These are phyloP conservation scores for Phaeomoniella chlamydospora DNA, from an alignment of 2,329 filamentous ascomycete species.

Conservation along the genomic window DNA sequence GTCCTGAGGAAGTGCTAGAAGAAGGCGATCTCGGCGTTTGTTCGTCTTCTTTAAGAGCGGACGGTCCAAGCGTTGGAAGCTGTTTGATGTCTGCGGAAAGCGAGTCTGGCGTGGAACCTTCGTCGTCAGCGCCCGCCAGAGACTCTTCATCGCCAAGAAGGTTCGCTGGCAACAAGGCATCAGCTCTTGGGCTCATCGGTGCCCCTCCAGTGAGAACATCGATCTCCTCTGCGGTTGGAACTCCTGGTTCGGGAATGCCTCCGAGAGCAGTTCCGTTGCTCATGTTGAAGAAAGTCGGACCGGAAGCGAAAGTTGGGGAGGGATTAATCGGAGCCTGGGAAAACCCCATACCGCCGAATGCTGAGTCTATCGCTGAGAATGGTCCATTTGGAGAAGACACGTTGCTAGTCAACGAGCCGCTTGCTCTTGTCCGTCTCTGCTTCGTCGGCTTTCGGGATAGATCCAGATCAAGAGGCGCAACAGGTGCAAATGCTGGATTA, in stretches of 20 bases:
- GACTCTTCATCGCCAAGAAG: conserved; percentile 39
- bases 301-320: conserved; percentile 36
- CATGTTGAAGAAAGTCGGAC: conserved; percentile 44
- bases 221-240: conserved; percentile 23
- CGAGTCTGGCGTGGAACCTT: conserved; percentile 8
- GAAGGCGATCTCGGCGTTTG: conserved; percentile 25
- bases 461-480: conserved; percentile 26
- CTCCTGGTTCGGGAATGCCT: neutral
- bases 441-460: conserved; percentile 23
- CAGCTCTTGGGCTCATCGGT: conserved; percentile 50
- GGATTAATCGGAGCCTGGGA: conserved; percentile 34
- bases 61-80: conserved; percentile 7
- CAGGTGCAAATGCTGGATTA: conserved; percentile 21
- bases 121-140: neutral
- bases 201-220: conserved; percentile 42
- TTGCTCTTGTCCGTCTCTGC: conserved; percentile 26
- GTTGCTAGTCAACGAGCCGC: conserved; percentile 30
- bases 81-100: conserved; percentile 13
- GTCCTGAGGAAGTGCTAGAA: conserved; percentile 28
- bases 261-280: conserved; percentile 39
- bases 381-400: conserved; percentile 27
- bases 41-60: conserved; percentile 11
- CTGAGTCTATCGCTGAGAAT: conserved; percentile 22
- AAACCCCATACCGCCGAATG: conserved; percentile 21
- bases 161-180: conserved; percentile 45